Evolutionary conservation across 2,329 filamentous ascomycete genomes (phyloP), one percentile per base, ranked within the genome.

Genomic region (Malbranchea cinnamomea): DNA sequence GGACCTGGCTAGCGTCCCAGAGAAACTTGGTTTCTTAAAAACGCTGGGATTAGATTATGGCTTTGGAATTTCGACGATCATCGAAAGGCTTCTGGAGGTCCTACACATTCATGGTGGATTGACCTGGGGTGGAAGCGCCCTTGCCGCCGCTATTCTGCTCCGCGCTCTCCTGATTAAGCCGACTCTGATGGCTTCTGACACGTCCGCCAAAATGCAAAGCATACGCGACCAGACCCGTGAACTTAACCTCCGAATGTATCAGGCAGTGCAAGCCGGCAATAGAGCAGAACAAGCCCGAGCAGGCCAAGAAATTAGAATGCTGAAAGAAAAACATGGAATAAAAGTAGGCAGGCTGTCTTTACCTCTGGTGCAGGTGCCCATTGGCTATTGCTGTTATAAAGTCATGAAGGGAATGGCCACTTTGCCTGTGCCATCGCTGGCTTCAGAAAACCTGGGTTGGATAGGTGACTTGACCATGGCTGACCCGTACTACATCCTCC

Each of bases 31-130:
- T 38, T 94, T 85, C 47, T 62, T 98, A 35, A 71, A 80, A 42
- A 67, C 72, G 5, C 63, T 95, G 7, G 89, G 89, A 3, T 61
- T 98, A 13, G 81, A 95, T 45, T 95, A 78, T 46, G 84, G 87
- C 48, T 85, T 63, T 61, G 87, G 87, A 10, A 71, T 80, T 4
- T 81, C 84, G 0, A 59, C 74, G 3, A 41, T 71, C 10, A 73
- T 89, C 53, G 67, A 94, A 57, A 85, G 68, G 65, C 13, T 71
- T 2, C 58, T 95, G 7, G 89, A 98, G 61, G 74, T 87, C 49
- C 50, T 91, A 23, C 83, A 98, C 56, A 63, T 94, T 37, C 76
- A 67, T 43, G 59, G 49, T 5, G 82, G 78, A 20, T 56, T 82
- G 32, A 81, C 83, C 8, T 95, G 89, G 89, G 84, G 80, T 65